Percentiles rank a stretch among this genome's conserved stretches.
Conservation (phyloP, 164 flowering plant species). For the Houttuynia cordata region DNA sequence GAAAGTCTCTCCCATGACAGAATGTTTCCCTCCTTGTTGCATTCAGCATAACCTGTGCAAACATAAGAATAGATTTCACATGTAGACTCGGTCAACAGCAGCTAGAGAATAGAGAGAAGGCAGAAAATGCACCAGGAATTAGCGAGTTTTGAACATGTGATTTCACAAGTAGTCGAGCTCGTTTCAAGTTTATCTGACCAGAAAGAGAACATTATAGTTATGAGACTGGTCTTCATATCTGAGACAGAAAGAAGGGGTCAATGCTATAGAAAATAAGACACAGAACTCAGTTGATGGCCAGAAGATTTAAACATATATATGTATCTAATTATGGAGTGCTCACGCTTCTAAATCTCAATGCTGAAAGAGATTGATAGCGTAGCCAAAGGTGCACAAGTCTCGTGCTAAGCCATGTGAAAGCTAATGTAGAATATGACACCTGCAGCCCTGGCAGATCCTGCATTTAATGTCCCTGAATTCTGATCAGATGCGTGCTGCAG, state of each 20-base stretch:
- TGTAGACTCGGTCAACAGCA: neutral
- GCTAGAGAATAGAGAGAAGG: neutral
- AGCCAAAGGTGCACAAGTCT: constrained; percentile 84
- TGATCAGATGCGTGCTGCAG: neutral
- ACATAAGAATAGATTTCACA: constrained; percentile 1
- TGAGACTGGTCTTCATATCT: too few relatives aligned
- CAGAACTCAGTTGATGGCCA: neutral
- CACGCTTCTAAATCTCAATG: constrained; percentile 65
- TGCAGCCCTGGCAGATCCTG: constrained; percentile 65
- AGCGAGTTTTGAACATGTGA: constrained; percentile 42
- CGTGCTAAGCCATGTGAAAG: constrained; percentile 54
- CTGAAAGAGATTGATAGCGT: constrained; percentile 75
- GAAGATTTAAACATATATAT: neutral
- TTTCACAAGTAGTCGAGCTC: constrained; percentile 71
- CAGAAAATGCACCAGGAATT: constrained; percentile 44
- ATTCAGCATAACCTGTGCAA: constrained; percentile 52
- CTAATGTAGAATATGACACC: constrained; percentile 41
- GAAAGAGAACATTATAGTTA: neutral
- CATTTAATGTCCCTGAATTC: constrained; percentile 4
- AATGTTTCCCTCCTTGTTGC: constrained; percentile 71
- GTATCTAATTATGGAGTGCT: constrained; percentile 7
- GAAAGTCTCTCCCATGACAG: constrained; percentile 58
- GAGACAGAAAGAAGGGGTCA: neutral
- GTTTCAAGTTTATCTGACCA: constrained; percentile 82
- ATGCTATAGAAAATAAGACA: neutral